Conservation (phyloP, 129 eudicot genomes). For the Saussurea involucrata region DNA sequence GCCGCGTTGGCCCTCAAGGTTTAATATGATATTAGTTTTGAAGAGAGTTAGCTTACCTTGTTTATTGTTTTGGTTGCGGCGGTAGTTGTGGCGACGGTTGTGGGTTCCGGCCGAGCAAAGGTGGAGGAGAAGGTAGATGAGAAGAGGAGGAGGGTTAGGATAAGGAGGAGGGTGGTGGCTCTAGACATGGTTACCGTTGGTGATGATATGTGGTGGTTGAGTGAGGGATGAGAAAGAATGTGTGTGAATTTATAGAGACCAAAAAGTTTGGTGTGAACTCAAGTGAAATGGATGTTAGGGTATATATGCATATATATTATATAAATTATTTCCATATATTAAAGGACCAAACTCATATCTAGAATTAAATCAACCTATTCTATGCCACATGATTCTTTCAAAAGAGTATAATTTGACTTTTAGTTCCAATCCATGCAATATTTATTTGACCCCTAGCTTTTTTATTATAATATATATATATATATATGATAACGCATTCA, state of each 20-base stretch:
- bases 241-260: constrained; percentile 19
- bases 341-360: background rate
- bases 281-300: constrained; percentile 7
- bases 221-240: constrained; percentile 24
- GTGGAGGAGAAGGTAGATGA: constrained; percentile 17
- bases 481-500: too few relatives aligned
- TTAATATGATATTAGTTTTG: background rate
- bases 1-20: background rate
- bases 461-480: background rate
- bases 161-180: constrained; percentile 24
- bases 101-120: constrained; percentile 29
- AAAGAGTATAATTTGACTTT: constrained; percentile 14
- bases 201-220: constrained; percentile 13
- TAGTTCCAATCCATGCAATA: background rate
- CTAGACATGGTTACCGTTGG: constrained; percentile 21
- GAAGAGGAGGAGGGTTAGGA: constrained; percentile 22
- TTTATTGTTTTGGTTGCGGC: constrained; percentile 13
- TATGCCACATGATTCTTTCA: constrained; percentile 16
- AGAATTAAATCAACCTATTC: background rate
- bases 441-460: background rate
- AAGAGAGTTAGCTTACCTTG: constrained; percentile 20
- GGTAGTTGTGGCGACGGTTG: background rate
- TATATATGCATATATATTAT: background rate
- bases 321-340: background rate
- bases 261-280: constrained; percentile 15